Base-by-base conservation (phyloP, 495 filamentous ascomycete genomes). In the Cryomyces minteri region DNA sequence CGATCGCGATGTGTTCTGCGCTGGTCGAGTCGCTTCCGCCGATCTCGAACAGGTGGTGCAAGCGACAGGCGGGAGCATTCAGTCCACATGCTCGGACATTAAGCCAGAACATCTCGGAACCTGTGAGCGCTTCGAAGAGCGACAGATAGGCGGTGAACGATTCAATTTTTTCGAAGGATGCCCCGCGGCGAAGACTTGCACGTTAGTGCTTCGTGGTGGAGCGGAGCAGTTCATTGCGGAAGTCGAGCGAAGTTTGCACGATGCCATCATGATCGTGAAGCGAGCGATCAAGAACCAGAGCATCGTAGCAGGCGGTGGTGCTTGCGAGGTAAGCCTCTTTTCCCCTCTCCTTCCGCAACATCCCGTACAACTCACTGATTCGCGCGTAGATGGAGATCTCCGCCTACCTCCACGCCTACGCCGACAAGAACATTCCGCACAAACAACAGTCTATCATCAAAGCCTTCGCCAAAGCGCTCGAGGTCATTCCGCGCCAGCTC, bases 211-310 rank as follows among this genome's bases (percentile, higher is more conserved):
- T 48, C 82, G 90, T 59, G 90, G 90, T 54, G 90, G 90, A 43
- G 90, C 90, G 30, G 90, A 96, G 69, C 90, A 98, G 61, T 96
- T 98, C 69, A 96, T 98, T 55, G 90, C 90, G 38, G 90, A 98
- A 62, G 88, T 95, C 0, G 90, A 98, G 70, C 80, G 90, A 37
- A 92, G 84, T 59, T 71, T 98, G 47, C 90, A 98, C 65, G 90
- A 98, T 59, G 90, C 88, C 38, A 94, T 98, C 67, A 98, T 98
- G 90, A 90, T 98, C 51, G 90, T 98, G 51, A 95, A 94, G 72
- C 86, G 92, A 41, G 84, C 88, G 30, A 82, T 95, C 59, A 82
- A 82, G 67, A 88, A 96, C 66, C 78, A 80, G 50, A 82, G 74
- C 53, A 94, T 98, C 54, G 90, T 98, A 32, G 90, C 88, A 29